phyloP scores from a whole-genome alignment of 1,284 basidiomycete genomes.

The Wolfiporia cocos region DNA sequence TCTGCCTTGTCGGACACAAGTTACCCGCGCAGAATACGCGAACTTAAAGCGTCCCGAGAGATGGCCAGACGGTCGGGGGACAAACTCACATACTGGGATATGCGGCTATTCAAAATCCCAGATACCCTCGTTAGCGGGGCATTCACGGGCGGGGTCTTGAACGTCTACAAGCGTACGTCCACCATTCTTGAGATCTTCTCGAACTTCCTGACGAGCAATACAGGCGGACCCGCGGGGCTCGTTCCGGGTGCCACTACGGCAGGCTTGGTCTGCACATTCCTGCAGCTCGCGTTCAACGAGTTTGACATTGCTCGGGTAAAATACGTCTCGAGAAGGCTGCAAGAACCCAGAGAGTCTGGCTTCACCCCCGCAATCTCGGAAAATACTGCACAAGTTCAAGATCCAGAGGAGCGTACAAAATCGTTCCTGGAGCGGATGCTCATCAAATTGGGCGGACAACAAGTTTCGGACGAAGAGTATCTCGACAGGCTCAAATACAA shows the following conservation, averaged over 20 bases:
- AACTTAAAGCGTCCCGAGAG: conserved; percentile 22
- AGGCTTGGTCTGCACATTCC: conserved; percentile 43
- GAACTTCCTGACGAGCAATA: neutral
- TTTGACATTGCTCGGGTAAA: conserved; percentile 48
- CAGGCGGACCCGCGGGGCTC: conserved; percentile 37
- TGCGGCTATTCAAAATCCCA: conserved; percentile 50
- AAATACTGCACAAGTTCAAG: conserved; percentile 7
- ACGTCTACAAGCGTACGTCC: conserved; percentile 38
- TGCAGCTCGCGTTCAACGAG: conserved; percentile 66
- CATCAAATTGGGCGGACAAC: conserved; percentile 40
- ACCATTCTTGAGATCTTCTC: conserved; percentile 1
- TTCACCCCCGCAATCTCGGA: conserved; percentile 3
- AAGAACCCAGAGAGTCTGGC: conserved; percentile 8
- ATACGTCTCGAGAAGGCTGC: conserved; percentile 35
- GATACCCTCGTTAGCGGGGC: conserved; percentile 64
- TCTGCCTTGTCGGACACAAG: conserved; percentile 25
- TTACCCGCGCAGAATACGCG: conserved; percentile 33
- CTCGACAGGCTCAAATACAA: conserved; percentile 45
- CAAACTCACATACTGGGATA: conserved; percentile 36
- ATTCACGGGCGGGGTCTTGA: conserved; percentile 48
- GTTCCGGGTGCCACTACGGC: conserved; percentile 51
- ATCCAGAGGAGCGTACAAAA: conserved; percentile 9
- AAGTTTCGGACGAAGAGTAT: conserved; percentile 61
- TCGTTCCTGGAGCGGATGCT: conserved; percentile 32
- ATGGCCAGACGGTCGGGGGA: conserved; percentile 7